phyloP scores from a whole-genome alignment of 2,329 filamentous ascomycete genomes.

The Talaromyces sp. region DNA sequence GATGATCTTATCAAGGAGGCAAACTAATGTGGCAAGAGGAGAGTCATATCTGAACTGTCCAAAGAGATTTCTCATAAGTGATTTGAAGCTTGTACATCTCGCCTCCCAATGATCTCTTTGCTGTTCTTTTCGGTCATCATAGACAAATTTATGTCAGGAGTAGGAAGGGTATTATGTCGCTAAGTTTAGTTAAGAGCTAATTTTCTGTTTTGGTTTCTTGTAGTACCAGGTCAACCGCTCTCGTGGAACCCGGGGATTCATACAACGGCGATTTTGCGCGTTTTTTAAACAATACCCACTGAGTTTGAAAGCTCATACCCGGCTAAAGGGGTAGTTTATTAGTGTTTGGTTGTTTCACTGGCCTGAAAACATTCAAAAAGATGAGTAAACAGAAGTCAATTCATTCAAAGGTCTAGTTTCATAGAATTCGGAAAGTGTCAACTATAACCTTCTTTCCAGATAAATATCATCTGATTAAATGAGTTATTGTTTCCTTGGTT shows the following conservation, averaged over 20 bases:
- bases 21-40: slow-evolving; percentile 4
- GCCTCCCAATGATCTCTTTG: not conserved
- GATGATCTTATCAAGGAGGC: not conserved
- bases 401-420: not conserved
- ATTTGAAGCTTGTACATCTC: not conserved
- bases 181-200: not conserved
- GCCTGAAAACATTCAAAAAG: not conserved
- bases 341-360: not conserved
- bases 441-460: not conserved
- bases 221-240: not conserved
- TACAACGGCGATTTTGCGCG: not conserved
- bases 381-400: not conserved
- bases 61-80: not conserved
- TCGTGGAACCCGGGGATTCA: not conserved
- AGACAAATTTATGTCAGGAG: not conserved
- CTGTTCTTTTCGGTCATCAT: not conserved
- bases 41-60: not conserved
- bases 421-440: not conserved
- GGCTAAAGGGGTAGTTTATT: not conserved
- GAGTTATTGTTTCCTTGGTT: not conserved
- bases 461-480: not conserved
- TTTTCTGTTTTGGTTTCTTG: not conserved
- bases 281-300: not conserved
- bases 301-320: not conserved
- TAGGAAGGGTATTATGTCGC: not conserved